Evolutionary conservation across 2,329 filamentous ascomycete genomes (phyloP), one percentile per base, ranked within the genome.

Genomic region (Pseudogymnoascus pannorum): DNA sequence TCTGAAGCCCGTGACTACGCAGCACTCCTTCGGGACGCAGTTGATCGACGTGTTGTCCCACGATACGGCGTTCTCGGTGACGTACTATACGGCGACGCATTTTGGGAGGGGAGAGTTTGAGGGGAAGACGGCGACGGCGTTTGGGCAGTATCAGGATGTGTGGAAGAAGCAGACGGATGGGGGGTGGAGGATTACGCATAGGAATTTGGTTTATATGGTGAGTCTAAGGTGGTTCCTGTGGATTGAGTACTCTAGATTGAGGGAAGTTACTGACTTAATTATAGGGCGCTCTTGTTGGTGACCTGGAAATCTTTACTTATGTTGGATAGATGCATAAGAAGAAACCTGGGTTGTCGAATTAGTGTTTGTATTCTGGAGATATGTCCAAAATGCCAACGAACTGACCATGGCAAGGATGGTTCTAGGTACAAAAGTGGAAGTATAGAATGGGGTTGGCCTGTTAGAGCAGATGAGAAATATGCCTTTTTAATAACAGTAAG

Each of bases 141-240:
- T 33, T 33, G 54, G 54, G 9, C 54, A 58, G 54, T 58, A 58
- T 58, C 54, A 36, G 54, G 54, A 58, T 58, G 54, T 58, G 3
- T 58, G 22, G 54, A 36, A 9, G 16, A 33, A 24, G 54, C 5
- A 26, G 2, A 2, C 9, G 51, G 12, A 36, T 31, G 51, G 31
- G 24, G n/a, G 8, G 26, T 58, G 54, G 54, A 58, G 11, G 54
- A 36, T 58, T 14, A 35, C 11, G n/a, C 29, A 58, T 33, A 58
- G 54, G 29, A 58, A 12, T 20, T 58, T 58, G 33, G n/a, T 36
- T 11, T 58, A 58, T 16, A 58, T 58, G 54, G 54, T 58, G 11
- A 9, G 42, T 48, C 12, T 2, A 26, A 24, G 40, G n/a, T n/a
- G n/a, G n/a, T 29, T 29, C 20, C 3, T 9, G 5, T 26, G 7